Conservation (phyloP, 371 early-diverging fungal genomes). For the Apophysomyces variabilis region DNA sequence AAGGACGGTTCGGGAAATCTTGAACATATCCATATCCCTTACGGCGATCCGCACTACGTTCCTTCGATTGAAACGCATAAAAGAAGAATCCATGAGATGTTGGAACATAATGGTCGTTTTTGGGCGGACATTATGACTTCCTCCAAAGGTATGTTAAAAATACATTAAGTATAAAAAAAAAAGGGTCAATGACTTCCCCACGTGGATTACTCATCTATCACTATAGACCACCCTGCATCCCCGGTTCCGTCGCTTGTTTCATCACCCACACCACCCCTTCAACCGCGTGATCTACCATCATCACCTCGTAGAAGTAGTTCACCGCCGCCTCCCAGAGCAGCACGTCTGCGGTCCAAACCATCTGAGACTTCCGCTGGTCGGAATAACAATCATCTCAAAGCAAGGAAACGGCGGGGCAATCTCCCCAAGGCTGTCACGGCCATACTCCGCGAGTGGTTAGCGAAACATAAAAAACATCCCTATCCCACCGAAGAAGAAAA, state of each 20-base stretch:
- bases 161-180: constrained; percentile 1
- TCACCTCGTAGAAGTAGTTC: constrained; percentile 24
- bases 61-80: constrained; percentile 31
- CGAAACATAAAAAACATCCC: constrained; percentile 74
- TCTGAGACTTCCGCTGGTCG: constrained; percentile 14
- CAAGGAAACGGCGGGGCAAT: constrained; percentile 58
- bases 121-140: constrained; percentile 41
- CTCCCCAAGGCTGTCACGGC: constrained; percentile 64
- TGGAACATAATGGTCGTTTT: constrained; percentile 39
- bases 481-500: constrained; percentile 84
- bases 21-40: constrained; percentile 37
- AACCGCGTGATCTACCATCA: constrained; percentile 25
- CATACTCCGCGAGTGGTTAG: constrained; percentile 71
- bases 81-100: constrained; percentile 36
- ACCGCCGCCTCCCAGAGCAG: constrained; percentile 18
- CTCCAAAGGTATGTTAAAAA: constrained; percentile 19
- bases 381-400: constrained; percentile 8
- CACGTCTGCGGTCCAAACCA: constrained; percentile 12
- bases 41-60: constrained; percentile 38
- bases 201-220: not conserved
- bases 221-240: constrained; percentile 20
- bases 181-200: constrained; percentile 8
- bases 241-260: constrained; percentile 28
- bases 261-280: constrained; percentile 31
- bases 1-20: constrained; percentile 29